Percentiles rank a stretch among this genome's conserved stretches.
phyloP scores from a whole-genome alignment of 805 yeast species.

The Kockiozyma suomiensis region DNA sequence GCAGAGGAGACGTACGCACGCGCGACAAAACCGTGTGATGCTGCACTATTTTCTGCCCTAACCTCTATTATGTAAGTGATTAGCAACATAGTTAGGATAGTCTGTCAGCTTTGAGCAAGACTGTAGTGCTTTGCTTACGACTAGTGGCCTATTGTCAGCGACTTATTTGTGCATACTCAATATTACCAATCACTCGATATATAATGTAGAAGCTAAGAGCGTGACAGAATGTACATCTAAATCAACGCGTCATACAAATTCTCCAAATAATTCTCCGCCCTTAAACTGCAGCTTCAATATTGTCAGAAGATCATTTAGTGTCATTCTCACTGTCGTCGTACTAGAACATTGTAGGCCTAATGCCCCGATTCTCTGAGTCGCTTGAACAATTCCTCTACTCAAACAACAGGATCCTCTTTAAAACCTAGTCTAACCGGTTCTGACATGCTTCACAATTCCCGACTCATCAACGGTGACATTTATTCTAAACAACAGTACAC shows the following conservation, averaged over 20 bases:
- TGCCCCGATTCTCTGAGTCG: no score
- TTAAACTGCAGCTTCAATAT: no score
- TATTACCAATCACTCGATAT: neutral
- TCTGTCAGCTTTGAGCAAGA: neutral
- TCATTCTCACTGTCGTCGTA: no score
- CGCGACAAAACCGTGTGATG: neutral
- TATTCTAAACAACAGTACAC: slow-evolving; percentile 14
- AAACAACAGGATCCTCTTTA: no score
- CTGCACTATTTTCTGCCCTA: neutral
- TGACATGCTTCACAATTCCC: slow-evolving; percentile 31
- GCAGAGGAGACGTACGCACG: neutral
- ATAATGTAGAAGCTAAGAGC: no score
- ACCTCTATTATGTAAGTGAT: neutral
- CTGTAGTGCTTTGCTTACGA: no score
- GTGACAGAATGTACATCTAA: no score
- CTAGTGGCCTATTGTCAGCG: neutral
- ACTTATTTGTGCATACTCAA: neutral
- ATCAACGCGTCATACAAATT: no score
- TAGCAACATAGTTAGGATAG: neutral
- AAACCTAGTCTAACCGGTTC: slow-evolving; percentile 32
- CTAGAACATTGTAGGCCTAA: no score
- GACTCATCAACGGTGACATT: slow-evolving; percentile 32
- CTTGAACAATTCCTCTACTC: neutral
- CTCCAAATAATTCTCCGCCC: no score
- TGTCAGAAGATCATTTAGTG: no score